phyloP scores from a whole-genome alignment of 768 basidiomycete species.

The Rhodosporidiobolus sp. region DNA sequence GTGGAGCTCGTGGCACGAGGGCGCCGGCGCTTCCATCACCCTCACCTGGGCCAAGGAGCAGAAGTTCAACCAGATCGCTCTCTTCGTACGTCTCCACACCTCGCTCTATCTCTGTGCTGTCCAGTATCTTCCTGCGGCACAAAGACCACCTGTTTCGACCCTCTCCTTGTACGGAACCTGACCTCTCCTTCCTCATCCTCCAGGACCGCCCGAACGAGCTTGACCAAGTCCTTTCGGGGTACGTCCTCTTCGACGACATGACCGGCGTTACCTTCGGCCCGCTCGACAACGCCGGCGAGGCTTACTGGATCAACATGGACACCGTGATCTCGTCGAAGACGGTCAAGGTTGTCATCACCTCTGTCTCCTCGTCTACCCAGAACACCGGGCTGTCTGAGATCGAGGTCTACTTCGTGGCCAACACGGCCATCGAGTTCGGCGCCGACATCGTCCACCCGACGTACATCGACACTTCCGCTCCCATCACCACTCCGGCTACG shows the following conservation, averaged over 20 bases:
- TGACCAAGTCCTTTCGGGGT: conserved; percentile 23
- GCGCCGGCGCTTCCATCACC: conserved; percentile 21
- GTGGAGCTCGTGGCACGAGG: conserved; percentile 23
- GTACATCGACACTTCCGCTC: background rate
- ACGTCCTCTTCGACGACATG: conserved; percentile 22
- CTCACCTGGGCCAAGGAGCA: conserved; percentile 10
- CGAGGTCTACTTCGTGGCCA: conserved; percentile 2
- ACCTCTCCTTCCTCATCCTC: background rate
- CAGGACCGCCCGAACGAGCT: conserved; percentile 24
- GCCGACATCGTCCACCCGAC: background rate
- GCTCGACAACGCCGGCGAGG: conserved; percentile 21
- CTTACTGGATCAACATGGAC: conserved; percentile 8
- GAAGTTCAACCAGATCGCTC: conserved; percentile 14
- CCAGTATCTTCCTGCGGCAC: background rate
- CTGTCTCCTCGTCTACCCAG: background rate
- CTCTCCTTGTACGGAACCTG: no score
- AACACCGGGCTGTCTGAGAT: conserved; percentile 14
- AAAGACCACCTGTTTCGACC: no score
- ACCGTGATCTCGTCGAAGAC: background rate
- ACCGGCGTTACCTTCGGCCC: conserved; percentile 9
- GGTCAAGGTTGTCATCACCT: conserved; percentile 1
- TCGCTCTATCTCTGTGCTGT: background rate
- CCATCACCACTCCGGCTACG: no score
- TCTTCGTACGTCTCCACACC: conserved; percentile 21
- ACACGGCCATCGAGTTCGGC: background rate